Evolutionary conservation across 208 protist genomes (phyloP), one percentile per base, ranked within the genome.

Genomic region (Acanthamoeba sp.): DNA sequence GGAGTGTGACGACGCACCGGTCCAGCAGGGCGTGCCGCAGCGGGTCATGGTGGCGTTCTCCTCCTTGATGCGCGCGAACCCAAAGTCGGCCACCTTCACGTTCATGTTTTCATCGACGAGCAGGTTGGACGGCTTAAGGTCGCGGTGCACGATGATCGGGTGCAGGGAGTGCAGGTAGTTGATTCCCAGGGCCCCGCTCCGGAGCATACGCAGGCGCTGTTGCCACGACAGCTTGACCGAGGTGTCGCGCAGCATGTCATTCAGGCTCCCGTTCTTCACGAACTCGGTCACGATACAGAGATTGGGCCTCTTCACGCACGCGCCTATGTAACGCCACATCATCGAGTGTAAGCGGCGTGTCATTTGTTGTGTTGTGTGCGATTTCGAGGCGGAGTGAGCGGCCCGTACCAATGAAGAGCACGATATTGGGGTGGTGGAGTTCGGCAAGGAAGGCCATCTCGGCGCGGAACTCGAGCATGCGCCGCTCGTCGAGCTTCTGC

Each of bases 111-210:
- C 87, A 89, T 96, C 95, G 10, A 97, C 94, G 36, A 96, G 84
- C 27, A 96, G 73, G 64, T 96, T 96, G 27, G 90, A 92, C 73
- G 94, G 89, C 57, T 96, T 97, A 9, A 97, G 62, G 95, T 96
- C 95, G 80, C 96, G 69, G 64, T 97, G 96, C 57, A 96, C 91
- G 82, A 97, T 95, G n/a, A 96, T 71, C 38, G 95, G 95, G 36
- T 95, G 85, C 16, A 93, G 93, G 64, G 80, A 80, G 69, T 97
- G 96, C 38, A 97, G 71, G 82, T 95, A 97, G 91, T 96, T 95
- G 38, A 97, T 95, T 42, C 95, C 95, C 32, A 94, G 78, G 27
- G 95, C 96, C 40, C 94, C 40, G 0, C 2, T 22, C 0, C 73
- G 73, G 1, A 50, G 1, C 34, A 84, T 7, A 10, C 29, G 1